Percentiles rank a stretch among this genome's conserved stretches.
Evolutionary conservation across 805 yeast genomes (phyloP).

Genomic region (Metschnikowia lochheadii): DNA sequence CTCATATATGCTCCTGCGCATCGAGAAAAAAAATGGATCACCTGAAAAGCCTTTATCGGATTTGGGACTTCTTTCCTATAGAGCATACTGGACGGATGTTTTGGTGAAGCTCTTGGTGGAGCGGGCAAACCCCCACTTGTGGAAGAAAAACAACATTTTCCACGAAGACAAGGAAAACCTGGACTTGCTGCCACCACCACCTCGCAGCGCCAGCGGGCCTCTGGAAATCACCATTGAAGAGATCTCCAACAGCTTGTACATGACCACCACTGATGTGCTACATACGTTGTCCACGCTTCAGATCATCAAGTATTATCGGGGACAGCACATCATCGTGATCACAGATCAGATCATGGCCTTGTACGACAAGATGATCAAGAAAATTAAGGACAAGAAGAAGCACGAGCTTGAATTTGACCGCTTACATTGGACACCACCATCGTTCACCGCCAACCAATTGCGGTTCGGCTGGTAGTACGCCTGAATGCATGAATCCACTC

Average conservation of each 20-base stretch:
- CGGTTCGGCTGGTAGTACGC: conserved; percentile 81
- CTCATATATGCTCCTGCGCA: conserved; percentile 83
- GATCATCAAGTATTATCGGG: conserved; percentile 87
- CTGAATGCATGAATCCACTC: not conserved
- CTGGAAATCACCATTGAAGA: conserved; percentile 82
- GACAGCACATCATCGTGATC: conserved; percentile 84
- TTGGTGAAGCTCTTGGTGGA: conserved; percentile 71
- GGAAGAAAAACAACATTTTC: conserved; percentile 33
- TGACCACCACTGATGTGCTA: conserved; percentile 94
- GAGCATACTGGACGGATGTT: conserved; percentile 96
- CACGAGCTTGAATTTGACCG: conserved; percentile 70
- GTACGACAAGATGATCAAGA: conserved; percentile 58
- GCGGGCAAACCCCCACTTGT: conserved; percentile 36
- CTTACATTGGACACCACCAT: conserved; percentile 91
- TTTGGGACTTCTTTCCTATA: conserved; percentile 85
- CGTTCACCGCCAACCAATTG: conserved; percentile 90
- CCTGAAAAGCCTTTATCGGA: conserved; percentile 98
- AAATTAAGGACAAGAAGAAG: conserved; percentile 60
- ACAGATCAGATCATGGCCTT: conserved; percentile 78
- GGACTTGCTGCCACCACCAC: conserved; percentile 16
- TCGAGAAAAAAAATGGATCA: conserved; percentile 88
- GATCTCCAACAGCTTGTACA: conserved; percentile 76
- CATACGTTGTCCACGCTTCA: conserved; percentile 91
- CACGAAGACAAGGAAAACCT: conserved; percentile 29
- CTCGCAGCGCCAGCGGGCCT: conserved; percentile 17